Percentiles rank a stretch among this genome's conserved stretches.
Evolutionary conservation across 306 rosid genomes (phyloP).

Genomic region (Quercus rubra): DNA sequence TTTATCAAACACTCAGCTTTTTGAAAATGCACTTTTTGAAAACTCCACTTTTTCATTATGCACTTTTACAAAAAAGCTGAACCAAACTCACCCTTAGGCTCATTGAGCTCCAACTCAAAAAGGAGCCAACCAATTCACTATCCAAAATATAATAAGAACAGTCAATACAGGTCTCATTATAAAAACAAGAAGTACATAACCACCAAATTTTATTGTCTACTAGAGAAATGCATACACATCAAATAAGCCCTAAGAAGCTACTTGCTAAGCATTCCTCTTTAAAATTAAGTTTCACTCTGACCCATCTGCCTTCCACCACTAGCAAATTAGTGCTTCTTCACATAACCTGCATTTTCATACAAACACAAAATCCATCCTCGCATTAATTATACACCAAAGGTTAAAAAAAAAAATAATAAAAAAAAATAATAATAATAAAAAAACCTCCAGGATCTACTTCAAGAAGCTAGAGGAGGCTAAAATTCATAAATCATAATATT

Average conservation of each 20-base stretch:
- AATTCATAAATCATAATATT: background rate
- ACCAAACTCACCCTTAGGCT: too few relatives aligned
- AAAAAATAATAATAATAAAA: background rate
- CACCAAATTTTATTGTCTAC: background rate
- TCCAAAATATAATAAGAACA: too few relatives aligned
- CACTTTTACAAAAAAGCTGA: too few relatives aligned
- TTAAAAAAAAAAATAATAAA: background rate
- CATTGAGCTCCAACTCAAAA: too few relatives aligned
- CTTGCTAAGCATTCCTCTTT: conserved; percentile 4
- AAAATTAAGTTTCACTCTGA: background rate
- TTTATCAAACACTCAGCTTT: too few relatives aligned
- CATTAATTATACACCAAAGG: background rate
- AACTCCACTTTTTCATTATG: background rate
- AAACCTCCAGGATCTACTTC: background rate
- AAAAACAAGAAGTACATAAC: too few relatives aligned
- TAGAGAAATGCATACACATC: background rate
- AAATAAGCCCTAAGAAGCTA: background rate
- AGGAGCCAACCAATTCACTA: too few relatives aligned
- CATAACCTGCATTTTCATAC: conserved; percentile 2
- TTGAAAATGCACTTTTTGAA: too few relatives aligned
- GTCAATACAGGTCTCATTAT: too few relatives aligned
- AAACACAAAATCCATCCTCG: background rate
- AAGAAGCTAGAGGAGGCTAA: background rate
- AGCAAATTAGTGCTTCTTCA: background rate
- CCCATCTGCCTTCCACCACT: background rate